These are phyloP conservation scores for Ceratocystis variospora DNA, from an alignment of 2,329 filamentous ascomycete species.

Conservation along the genomic window DNA sequence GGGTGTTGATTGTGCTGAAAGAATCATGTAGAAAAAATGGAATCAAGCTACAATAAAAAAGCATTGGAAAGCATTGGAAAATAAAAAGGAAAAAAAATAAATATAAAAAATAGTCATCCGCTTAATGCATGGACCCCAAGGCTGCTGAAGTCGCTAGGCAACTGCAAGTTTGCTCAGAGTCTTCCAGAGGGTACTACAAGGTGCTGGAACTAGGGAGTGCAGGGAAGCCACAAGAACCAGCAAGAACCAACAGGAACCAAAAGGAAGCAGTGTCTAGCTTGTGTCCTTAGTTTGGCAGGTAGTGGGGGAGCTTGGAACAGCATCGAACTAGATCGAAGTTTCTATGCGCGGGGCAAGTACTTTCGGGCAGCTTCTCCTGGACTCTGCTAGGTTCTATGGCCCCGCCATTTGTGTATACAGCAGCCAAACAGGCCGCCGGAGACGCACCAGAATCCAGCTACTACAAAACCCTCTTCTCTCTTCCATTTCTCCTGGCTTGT, in stretches of 20 bases:
- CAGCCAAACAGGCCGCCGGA: constrained; percentile 6
- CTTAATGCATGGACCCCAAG: background rate
- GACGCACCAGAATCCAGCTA: constrained; percentile 5
- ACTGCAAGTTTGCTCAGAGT: background rate
- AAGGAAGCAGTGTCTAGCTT: background rate
- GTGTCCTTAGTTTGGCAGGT: constrained; percentile 13
- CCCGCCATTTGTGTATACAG: constrained; percentile 5
- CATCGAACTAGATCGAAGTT: constrained; percentile 33
- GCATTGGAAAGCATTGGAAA: background rate
- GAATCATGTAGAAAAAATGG: constrained; percentile 4
- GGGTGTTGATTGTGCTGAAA: background rate
- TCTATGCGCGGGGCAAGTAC: constrained; percentile 18
- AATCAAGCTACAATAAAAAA: background rate
- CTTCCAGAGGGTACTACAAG: background rate
- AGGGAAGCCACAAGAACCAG: background rate
- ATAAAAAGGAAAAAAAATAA: background rate
- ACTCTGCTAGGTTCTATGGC: constrained; percentile 11
- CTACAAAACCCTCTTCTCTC: constrained; percentile 18
- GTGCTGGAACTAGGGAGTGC: background rate
- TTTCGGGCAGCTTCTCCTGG: constrained; percentile 18
- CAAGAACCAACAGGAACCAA: background rate
- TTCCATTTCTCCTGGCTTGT: background rate
- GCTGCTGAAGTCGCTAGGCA: background rate
- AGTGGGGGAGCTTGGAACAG: constrained; percentile 28
- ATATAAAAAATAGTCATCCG: background rate